Evolutionary conservation across 108 stramenopile genomes (phyloP).

Genomic region (Pseudonitzschia delicatissima): DNA sequence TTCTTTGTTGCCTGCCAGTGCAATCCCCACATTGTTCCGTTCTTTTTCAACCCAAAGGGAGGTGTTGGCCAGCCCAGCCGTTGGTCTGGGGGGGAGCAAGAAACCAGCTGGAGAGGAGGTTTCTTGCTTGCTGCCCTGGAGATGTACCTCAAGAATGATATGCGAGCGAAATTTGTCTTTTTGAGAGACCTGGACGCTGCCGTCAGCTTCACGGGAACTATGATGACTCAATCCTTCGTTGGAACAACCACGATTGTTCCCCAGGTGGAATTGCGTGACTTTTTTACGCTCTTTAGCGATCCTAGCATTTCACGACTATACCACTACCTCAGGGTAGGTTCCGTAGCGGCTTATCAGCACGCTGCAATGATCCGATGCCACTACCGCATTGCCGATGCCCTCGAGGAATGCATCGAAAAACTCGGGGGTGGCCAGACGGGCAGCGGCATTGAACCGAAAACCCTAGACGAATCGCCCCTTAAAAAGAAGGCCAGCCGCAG

Average conservation of each 20-base stretch:
- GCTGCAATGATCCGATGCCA: constrained; percentile 81
- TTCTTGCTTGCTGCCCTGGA: constrained; percentile 62
- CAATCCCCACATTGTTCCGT: constrained; percentile 78
- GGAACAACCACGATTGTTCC: constrained; percentile 88
- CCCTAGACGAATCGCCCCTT: neutral
- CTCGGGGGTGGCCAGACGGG: constrained; percentile 32
- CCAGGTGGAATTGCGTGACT: constrained; percentile 68
- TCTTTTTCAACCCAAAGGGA: constrained; percentile 83
- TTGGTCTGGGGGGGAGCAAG: constrained; percentile 69
- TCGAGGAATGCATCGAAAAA: constrained; percentile 79
- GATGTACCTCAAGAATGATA: constrained; percentile 76
- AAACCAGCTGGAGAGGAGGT: constrained; percentile 82
- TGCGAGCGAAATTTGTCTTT: constrained; percentile 83
- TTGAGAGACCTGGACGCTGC: constrained; percentile 83
- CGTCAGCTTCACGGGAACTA: constrained; percentile 73
- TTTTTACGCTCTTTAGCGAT: constrained; percentile 62
- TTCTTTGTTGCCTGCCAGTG: constrained; percentile 93
- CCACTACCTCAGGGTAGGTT: constrained; percentile 69
- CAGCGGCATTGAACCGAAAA: neutral
- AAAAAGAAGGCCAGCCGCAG: constrained; percentile 15
- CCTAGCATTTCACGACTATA: constrained; percentile 48
- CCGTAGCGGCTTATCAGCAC: constrained; percentile 84
- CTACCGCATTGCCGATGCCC: constrained; percentile 69
- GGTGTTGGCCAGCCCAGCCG: constrained; percentile 81
- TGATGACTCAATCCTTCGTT: constrained; percentile 71